A percentile compares a stretch with the other conserved stretches of the same genome.
phyloP scores from a whole-genome alignment of 176 grass and related monocot species.

The Dendrocalamus sinicus region DNA sequence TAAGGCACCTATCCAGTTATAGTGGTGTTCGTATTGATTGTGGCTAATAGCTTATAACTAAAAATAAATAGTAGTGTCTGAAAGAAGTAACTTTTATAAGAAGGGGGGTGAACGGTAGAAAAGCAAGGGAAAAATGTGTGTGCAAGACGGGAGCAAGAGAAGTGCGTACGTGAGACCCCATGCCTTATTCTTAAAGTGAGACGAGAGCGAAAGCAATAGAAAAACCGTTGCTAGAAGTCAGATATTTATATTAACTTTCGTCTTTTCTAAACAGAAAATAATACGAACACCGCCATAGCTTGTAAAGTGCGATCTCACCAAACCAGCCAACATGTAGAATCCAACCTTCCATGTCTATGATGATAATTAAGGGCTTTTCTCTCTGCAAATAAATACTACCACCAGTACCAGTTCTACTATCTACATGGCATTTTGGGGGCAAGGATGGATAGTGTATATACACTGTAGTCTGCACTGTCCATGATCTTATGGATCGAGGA shows the following conservation, averaged over 20 bases:
- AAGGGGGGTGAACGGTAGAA: too few species aligned
- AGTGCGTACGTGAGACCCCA: too few species aligned
- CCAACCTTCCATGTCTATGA: not conserved
- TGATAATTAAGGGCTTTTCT: not conserved
- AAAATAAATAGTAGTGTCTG: too few species aligned
- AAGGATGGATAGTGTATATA: not conserved
- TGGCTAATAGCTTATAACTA: fast-evolving
- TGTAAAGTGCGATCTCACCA: not conserved
- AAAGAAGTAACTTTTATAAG: too few species aligned
- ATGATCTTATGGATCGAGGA: not conserved
- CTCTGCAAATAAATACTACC: not conserved
- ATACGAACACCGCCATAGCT: not conserved
- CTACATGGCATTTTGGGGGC: not conserved
- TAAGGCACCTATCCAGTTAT: not conserved
- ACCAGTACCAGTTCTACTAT: not conserved
- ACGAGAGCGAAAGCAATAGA: too few species aligned
- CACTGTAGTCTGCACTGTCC: not conserved
- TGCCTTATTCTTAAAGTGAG: too few species aligned
- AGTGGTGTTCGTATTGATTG: too few species aligned
- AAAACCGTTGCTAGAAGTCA: fast-evolving
- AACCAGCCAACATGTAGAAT: not conserved
- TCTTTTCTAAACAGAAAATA: fast-evolving
- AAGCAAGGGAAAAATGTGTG: fast-evolving
- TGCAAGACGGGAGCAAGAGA: too few species aligned
- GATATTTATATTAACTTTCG: fast-evolving